Conservation (phyloP, 805 yeast genomes). For the Wickerhamiella brachini region DNA sequence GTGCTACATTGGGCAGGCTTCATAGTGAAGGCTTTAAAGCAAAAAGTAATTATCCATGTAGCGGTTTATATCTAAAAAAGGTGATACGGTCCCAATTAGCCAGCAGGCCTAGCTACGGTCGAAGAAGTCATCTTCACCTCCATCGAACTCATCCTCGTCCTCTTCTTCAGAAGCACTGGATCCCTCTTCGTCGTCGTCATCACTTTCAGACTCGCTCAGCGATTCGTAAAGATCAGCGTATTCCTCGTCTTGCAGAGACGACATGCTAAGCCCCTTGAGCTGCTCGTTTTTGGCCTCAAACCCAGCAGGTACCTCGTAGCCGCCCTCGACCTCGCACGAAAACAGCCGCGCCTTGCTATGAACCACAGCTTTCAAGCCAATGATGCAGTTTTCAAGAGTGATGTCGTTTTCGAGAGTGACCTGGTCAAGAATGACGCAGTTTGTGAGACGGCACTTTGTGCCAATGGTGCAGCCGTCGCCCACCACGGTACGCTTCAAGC, state of each 20-base stretch:
- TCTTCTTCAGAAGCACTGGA: slow-evolving; percentile 24
- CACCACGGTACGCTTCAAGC: slow-evolving; percentile 72
- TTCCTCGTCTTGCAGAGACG: slow-evolving; percentile 22
- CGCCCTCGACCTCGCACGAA: slow-evolving; percentile 77
- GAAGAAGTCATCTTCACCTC: slow-evolving; percentile 43
- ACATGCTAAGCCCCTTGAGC: slow-evolving; percentile 20
- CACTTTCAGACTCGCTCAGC: slow-evolving; percentile 26
- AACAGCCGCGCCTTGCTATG: slow-evolving; percentile 51
- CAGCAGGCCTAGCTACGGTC: slow-evolving; percentile 27
- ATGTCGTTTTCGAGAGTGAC: slow-evolving; percentile 65
- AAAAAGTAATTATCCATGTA: too few species aligned
- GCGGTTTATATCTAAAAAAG: too few species aligned
- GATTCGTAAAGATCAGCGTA: slow-evolving; percentile 18
- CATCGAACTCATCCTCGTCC: slow-evolving; percentile 32
- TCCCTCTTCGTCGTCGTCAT: slow-evolving; percentile 12
- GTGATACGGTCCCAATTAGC: too few species aligned
- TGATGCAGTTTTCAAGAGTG: slow-evolving; percentile 65
- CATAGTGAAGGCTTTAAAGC: too few species aligned
- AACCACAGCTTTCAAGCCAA: slow-evolving; percentile 58
- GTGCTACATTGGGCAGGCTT: too few species aligned
- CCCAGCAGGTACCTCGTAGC: slow-evolving; percentile 41
- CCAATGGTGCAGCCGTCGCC: slow-evolving; percentile 70
- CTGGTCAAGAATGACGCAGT: slow-evolving; percentile 63
- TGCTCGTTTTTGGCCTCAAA: slow-evolving; percentile 29
- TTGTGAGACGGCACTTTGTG: slow-evolving; percentile 73